These are phyloP conservation scores for Ambrosia trifida DNA, from an alignment of 129 eudicot genomes.

Conservation along the genomic window DNA sequence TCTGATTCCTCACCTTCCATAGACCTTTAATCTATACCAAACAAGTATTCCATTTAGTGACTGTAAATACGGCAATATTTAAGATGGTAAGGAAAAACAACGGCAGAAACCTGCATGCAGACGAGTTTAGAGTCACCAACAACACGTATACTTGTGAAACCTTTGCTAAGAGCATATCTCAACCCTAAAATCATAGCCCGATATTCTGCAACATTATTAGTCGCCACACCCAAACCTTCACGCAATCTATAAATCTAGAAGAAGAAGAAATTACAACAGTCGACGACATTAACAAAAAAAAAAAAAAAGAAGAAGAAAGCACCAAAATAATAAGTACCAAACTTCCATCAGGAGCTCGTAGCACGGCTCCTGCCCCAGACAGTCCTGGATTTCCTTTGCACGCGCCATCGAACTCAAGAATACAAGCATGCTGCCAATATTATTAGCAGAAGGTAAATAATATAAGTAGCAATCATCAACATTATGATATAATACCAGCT, in stretches of 20 bases:
- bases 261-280: not conserved
- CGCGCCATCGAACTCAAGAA: constrained; percentile 92
- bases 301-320: not conserved
- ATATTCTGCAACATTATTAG: constrained; percentile 87
- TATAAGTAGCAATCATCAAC: not conserved
- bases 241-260: constrained; percentile 75
- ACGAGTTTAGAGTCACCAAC: constrained; percentile 91
- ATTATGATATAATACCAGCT: not conserved
- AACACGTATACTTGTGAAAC: constrained; percentile 74
- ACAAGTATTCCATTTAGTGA: not conserved
- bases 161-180: constrained; percentile 79
- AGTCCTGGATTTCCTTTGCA: constrained; percentile 98
- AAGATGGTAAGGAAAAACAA: not conserved
- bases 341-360: constrained; percentile 69
- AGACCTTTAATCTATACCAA: constrained; percentile 67
- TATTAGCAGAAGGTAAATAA: not conserved
- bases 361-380: constrained; percentile 90
- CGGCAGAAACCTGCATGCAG: constrained; percentile 73
- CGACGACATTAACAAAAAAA: not conserved
- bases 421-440: constrained; percentile 52
- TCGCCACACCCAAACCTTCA: constrained; percentile 87
- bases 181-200: constrained; percentile 84
- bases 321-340: constrained; percentile 35
- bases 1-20: constrained; percentile 74
- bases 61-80: no score